These are phyloP conservation scores for Pseudocercospora cruenta DNA, from an alignment of 2,329 filamentous ascomycete genomes.

Conservation along the genomic window DNA sequence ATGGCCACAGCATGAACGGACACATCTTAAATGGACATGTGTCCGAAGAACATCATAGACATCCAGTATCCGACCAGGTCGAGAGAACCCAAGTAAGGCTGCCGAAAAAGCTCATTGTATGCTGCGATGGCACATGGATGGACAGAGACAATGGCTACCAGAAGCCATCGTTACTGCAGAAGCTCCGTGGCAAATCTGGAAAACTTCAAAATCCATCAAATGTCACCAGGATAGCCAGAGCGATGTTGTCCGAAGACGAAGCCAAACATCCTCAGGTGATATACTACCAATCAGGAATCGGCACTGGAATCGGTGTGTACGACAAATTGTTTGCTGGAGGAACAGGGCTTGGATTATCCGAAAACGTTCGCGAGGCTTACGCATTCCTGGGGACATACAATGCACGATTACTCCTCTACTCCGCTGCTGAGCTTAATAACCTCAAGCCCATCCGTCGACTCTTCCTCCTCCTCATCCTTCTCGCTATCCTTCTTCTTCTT, in stretches of 20 bases:
- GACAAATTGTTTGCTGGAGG: constrained; percentile 40
- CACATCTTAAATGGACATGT: neutral
- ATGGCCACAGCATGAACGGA: constrained; percentile 2
- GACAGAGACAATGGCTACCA: constrained; percentile 40
- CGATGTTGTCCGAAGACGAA: constrained; percentile 40
- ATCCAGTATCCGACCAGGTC: constrained; percentile 18
- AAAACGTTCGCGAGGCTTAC: constrained; percentile 64
- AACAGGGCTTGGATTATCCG: constrained; percentile 40
- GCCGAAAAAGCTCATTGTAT: constrained; percentile 34
- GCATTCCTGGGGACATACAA: constrained; percentile 64
- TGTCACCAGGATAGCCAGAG: constrained; percentile 41
- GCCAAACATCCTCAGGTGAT: constrained; percentile 42
- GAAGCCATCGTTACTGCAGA: constrained; percentile 3
- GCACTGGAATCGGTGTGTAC: constrained; percentile 40
- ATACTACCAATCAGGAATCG: constrained; percentile 45
- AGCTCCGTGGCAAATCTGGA: constrained; percentile 24
- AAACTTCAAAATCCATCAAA: constrained; percentile 41
- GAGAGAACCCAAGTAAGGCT: constrained; percentile 24
- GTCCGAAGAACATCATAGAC: constrained; percentile 8
- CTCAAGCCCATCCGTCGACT: too few relatives aligned
- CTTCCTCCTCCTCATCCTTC: too few relatives aligned
- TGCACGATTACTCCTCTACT: too few relatives aligned
- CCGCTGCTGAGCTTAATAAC: too few relatives aligned
- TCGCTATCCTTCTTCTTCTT: too few relatives aligned
- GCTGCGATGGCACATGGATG: constrained; percentile 40